Evolutionary conservation across 2,329 filamentous ascomycete species (phyloP).

Genomic region (Leptographium galeiforme): DNA sequence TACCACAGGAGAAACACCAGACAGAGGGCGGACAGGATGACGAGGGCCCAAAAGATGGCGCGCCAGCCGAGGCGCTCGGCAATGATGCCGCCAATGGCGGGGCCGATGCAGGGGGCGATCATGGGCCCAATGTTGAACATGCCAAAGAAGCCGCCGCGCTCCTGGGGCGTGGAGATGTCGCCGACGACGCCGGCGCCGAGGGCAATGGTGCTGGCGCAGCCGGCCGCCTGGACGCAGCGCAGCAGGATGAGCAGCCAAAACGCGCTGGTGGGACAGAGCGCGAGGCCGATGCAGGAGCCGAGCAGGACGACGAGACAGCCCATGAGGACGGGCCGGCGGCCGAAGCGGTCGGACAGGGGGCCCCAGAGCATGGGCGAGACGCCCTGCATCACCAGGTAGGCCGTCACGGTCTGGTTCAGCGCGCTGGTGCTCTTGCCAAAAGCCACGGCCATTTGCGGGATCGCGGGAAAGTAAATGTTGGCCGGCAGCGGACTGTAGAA

Average conservation of each 20-base stretch:
- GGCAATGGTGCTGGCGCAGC: slow-evolving; percentile 22
- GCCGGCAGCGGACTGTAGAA: slow-evolving; percentile 19
- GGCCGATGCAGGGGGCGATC: slow-evolving; percentile 13
- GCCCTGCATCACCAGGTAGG: slow-evolving; percentile 20
- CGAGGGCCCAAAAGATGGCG: slow-evolving; percentile 8
- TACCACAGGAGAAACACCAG: slow-evolving; percentile 29
- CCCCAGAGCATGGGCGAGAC: slow-evolving; percentile 22
- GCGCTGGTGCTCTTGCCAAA: slow-evolving; percentile 17
- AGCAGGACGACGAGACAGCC: slow-evolving; percentile 18
- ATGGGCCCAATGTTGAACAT: slow-evolving; percentile 21
- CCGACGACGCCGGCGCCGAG: slow-evolving; percentile 20
- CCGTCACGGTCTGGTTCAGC: slow-evolving; percentile 20
- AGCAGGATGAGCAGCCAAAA: slow-evolving; percentile 21
- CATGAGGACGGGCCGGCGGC: slow-evolving; percentile 18
- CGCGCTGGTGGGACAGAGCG: slow-evolving; percentile 17
- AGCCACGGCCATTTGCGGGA: slow-evolving; percentile 16
- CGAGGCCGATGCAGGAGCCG: slow-evolving; percentile 19
- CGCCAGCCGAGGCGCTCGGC: slow-evolving; percentile 9
- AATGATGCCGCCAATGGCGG: slow-evolving; percentile 14
- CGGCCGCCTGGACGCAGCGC: slow-evolving; percentile 18
- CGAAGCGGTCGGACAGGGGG: slow-evolving; percentile 20
- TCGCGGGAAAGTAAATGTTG: slow-evolving; percentile 22
- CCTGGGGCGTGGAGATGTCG: slow-evolving; percentile 18
- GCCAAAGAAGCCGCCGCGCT: slow-evolving; percentile 20
- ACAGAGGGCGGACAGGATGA: slow-evolving; percentile 6